Evolutionary conservation across 2,329 filamentous ascomycete species (phyloP).

Genomic region (Pseudogymnoascus sp.): DNA sequence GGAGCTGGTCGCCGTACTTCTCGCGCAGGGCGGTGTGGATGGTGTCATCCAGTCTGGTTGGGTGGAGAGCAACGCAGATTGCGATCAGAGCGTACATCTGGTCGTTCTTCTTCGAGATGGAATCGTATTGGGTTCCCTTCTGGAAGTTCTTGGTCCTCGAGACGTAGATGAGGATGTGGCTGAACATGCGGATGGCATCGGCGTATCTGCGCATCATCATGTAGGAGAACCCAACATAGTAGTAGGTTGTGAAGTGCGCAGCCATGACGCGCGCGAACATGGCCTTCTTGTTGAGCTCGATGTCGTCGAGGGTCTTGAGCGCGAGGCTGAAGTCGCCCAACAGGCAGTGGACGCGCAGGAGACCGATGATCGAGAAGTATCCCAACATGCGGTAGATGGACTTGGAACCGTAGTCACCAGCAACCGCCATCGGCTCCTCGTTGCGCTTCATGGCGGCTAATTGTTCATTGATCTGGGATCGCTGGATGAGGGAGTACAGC

Average conservation of each 20-base stretch:
- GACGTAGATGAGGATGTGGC: slow-evolving; percentile 98
- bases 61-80: slow-evolving; percentile 97
- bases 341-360: slow-evolving; percentile 91
- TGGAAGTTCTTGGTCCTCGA: slow-evolving; percentile 99
- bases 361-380: slow-evolving; percentile 98
- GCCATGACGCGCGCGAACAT: slow-evolving; percentile 99
- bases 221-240: slow-evolving; percentile 99
- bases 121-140: slow-evolving; percentile 97
- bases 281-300: slow-evolving; percentile 99
- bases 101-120: slow-evolving; percentile 99
- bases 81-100: slow-evolving; percentile 99
- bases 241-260: slow-evolving; percentile 98
- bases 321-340: slow-evolving; percentile 96
- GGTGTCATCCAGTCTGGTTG: slow-evolving; percentile 93
- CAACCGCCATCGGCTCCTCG: slow-evolving; percentile 79
- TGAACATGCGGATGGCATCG: slow-evolving; percentile 99
- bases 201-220: slow-evolving; percentile 99
- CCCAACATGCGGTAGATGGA: slow-evolving; percentile 96
- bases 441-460: slow-evolving; percentile 88
- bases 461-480: slow-evolving; percentile 97
- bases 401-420: slow-evolving; percentile 90
- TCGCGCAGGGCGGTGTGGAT: slow-evolving; percentile 96
- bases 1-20: slow-evolving; percentile 98
- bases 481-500: slow-evolving; percentile 96
- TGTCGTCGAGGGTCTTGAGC: slow-evolving; percentile 97